These are phyloP conservation scores for Metschnikowia similis DNA, from an alignment of 805 yeast species.

Conservation along the genomic window DNA sequence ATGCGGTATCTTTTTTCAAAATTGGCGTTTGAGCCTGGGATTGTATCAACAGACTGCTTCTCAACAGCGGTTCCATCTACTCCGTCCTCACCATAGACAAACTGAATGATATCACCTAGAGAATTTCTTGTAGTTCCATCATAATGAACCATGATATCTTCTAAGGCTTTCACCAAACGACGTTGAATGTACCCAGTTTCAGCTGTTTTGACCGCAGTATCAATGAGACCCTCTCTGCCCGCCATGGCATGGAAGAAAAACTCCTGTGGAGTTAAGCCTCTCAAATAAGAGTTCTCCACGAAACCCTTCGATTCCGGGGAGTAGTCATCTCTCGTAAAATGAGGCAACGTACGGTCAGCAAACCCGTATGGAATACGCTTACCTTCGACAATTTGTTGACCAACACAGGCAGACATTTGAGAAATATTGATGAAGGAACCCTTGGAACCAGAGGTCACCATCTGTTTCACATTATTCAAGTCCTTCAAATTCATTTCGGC, in stretches of 20 bases:
- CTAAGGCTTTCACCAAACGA: conserved; percentile 94
- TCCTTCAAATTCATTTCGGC: conserved; percentile 96
- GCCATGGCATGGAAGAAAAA: conserved; percentile 97
- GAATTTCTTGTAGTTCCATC: conserved; percentile 99
- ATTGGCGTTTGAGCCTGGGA: conserved; percentile 83
- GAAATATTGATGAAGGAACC: conserved; percentile 99
- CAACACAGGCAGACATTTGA: conserved; percentile 99
- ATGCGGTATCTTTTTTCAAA: conserved; percentile 83
- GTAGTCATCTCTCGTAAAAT: conserved; percentile 96
- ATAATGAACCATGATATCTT: conserved; percentile 95
- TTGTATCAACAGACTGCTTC: conserved; percentile 90
- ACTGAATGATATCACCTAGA: conserved; percentile 92
- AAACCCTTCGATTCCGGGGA: conserved; percentile 98
- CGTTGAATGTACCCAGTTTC: conserved; percentile 99
- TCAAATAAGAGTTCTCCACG: conserved; percentile 90
- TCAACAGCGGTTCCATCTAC: conserved; percentile 97
- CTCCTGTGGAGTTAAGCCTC: conserved; percentile 95
- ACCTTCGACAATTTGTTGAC: conserved; percentile 99
- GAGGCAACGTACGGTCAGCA: conserved; percentile 93
- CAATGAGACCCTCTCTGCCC: conserved; percentile 99
- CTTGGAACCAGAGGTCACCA: conserved; percentile 98
- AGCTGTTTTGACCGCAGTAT: conserved; percentile 98
- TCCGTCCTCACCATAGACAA: conserved; percentile 98
- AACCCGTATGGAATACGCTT: conserved; percentile 98
- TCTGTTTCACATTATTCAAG: conserved; percentile 93